Base-by-base conservation (phyloP, 768 basidiomycete species). In the Piloderma croceum region DNA sequence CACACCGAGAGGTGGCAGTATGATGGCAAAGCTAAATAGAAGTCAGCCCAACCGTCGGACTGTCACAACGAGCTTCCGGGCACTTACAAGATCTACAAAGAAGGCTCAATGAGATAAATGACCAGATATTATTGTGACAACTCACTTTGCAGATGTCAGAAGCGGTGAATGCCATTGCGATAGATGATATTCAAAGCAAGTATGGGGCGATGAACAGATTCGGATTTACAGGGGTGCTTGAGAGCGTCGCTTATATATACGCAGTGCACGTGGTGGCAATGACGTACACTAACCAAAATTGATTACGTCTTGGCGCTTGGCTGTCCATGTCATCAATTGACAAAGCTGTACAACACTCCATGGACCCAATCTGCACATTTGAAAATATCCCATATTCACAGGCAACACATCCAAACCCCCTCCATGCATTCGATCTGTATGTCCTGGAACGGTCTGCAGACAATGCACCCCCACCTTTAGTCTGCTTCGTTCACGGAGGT, bases 1-100 rank as follows among this genome's bases (percentile, higher is more conserved):
- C 19, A 94, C 91, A 41, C 83, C 90, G 3, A 94, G 57, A 43
- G 91, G 91, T 7, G 90, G 88, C 11, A 90, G 52, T 57, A 89
- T 50, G 62, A 90, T 70, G 44, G 86, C 86, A 40, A 79, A 52
- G 44, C 78, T 83, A 49, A n/a, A n/a, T n/a, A 35, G 34, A 18
- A 38, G 40, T 13, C 24, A 42, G 36, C 35, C n/a, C 7, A 11
- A 1, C 3, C 20, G 22, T 60, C 45, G 60, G 47, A 19, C 39
- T 27, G n/a, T 32, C 13, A 40, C 46, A 17, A 27, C 20, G 44
- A 22, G 9, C 34, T 37, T 24, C 12, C 24, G 5, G 13, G 24
- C 18, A 39, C 60, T 49, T 52, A 74, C 63, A 80, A 52, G 61
- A 77, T 67, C 76, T 78, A 36, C 7, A 27, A 32, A 19, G 17